Percentiles rank a stretch among this genome's conserved stretches.
Evolutionary conservation across 148 eudicot genomes (phyloP).

Genomic region (Vaccinium vitisidaea): DNA sequence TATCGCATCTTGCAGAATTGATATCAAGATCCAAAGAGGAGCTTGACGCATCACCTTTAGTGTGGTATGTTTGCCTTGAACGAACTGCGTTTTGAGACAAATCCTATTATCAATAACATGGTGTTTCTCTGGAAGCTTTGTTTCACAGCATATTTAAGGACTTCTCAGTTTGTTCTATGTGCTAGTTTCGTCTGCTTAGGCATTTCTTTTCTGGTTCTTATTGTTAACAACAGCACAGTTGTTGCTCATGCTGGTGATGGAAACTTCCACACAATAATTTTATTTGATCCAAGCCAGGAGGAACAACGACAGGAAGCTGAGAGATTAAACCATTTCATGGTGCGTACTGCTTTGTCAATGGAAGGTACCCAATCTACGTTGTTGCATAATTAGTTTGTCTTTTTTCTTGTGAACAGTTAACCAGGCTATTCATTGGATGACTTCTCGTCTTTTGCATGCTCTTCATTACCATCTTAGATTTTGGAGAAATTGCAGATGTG

Average conservation of each 20-base stretch:
- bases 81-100: slow-evolving; percentile 5
- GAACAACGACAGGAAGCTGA: slow-evolving; percentile 87
- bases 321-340: slow-evolving; percentile 88
- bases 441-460: neutral
- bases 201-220: neutral
- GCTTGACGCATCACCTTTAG: slow-evolving; percentile 77
- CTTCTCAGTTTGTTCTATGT: neutral
- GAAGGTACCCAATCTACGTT: slow-evolving; percentile 53
- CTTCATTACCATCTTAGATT: neutral
- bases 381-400: neutral
- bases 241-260: slow-evolving; percentile 99
- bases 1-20: slow-evolving; percentile 79
- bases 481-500: neutral
- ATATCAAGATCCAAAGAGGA: slow-evolving; percentile 82
- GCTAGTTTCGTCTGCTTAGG: neutral
- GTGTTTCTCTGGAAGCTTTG: neutral
- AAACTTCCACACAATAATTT: slow-evolving; percentile 85
- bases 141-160: neutral
- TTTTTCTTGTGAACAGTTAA: neutral
- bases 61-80: slow-evolving; percentile 53
- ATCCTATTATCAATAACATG: neutral
- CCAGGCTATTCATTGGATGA: neutral
- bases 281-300: slow-evolving; percentile 78
- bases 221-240: slow-evolving; percentile 59
- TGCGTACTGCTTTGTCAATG: slow-evolving; percentile 82